Evolutionary conservation across 2,329 filamentous ascomycete genomes (phyloP).

Genomic region (Chrysoporthe austroafricana): DNA sequence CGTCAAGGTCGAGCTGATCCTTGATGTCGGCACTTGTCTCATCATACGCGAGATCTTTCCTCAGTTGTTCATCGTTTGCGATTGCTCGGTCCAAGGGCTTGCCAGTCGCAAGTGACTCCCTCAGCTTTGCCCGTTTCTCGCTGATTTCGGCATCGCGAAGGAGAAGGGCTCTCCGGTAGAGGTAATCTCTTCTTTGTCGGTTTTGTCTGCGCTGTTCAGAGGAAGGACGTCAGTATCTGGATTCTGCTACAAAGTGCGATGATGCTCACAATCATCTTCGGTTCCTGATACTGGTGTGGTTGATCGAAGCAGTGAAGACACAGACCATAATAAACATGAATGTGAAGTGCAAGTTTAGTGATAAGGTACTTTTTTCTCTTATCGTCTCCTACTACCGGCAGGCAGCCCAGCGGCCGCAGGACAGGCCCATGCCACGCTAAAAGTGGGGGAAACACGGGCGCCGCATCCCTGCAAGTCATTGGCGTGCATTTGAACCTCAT

Average conservation of each 20-base stretch:
- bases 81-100: constrained; percentile 82
- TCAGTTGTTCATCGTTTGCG: constrained; percentile 81
- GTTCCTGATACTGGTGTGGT: neutral
- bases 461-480: constrained; percentile 14
- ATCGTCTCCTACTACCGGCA: neutral
- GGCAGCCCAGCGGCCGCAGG: neutral
- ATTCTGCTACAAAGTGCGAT: neutral
- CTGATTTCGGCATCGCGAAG: constrained; percentile 90
- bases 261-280: constrained; percentile 43
- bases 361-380: constrained; percentile 15
- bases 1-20: constrained; percentile 76
- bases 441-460: constrained; percentile 9
- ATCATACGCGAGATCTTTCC: constrained; percentile 92
- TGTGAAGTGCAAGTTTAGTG: neutral
- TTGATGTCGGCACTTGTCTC: constrained; percentile 75
- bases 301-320: neutral
- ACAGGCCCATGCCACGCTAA: neutral
- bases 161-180: constrained; percentile 86
- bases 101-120: constrained; percentile 84
- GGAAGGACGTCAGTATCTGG: constrained; percentile 24
- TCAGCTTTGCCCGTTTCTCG: constrained; percentile 86
- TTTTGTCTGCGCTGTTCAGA: constrained; percentile 67
- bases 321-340: neutral
- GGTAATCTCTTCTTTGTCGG: constrained; percentile 80
- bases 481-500: constrained; percentile 18